Base-by-base conservation (phyloP, 306 rosid genomes). In the Fragaria vesca region DNA sequence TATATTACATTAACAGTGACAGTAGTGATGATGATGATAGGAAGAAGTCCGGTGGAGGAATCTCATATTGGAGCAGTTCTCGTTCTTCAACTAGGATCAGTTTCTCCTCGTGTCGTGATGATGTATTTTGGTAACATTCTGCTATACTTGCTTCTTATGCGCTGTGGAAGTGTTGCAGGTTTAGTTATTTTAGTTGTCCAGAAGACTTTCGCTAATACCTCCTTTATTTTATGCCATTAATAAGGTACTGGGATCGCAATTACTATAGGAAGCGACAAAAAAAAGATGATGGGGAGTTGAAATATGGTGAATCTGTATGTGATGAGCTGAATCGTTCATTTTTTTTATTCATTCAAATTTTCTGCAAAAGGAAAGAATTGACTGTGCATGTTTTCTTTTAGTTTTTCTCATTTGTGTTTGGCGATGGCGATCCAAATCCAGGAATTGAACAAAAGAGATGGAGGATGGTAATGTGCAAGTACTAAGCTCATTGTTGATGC, bases 381-480 rank as follows among this genome's bases (percentile, higher is more conserved):
- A 79, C 67, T 81, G 54, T 79, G 43, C 21, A 69, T 78, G 66
- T 65, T 86, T 28, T 85, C 42, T 54, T 81, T 54, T 73, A 95
- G 97, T 90, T 91, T 71, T 95, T 95, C 88, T 95, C 99, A 76
- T 90, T 93, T 83, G 99, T 95, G 40, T 95, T 95, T 80, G 99
- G 99, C 74, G 99, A 95, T 68, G 97, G 99, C 66, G 98, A 95
- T 90, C 99, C 99, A 47, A 95, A 95, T 93, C 94, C 90, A 95
- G 99, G 96, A 93, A 91, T 89, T 36, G 99, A 95, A 93, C 97
- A 95, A 88, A 97, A 93, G 91, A 93, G 98, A 88, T 95, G 99
- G 99, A 95, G 8, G 50, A 46, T 10, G 48, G 48, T 45, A 45
- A 45, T 10, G 48, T 1, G 48, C 48, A 45, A 45, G 48, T 45